These are phyloP conservation scores for Phytophthora citrophthora DNA, from an alignment of 352 stramenopile genomes.

Conservation along the genomic window DNA sequence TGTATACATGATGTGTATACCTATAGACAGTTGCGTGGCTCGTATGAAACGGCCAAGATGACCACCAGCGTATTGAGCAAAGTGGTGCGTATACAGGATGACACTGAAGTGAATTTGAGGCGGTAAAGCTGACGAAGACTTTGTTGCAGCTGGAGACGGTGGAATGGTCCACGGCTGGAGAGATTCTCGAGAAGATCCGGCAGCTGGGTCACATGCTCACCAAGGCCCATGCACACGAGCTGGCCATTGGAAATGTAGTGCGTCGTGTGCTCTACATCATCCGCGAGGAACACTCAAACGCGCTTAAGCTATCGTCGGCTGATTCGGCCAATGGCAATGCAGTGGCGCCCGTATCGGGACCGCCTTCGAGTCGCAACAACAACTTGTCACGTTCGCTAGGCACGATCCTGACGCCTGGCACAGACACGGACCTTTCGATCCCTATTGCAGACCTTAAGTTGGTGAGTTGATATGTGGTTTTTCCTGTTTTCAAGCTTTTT, in stretches of 20 bases:
- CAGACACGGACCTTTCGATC: slow-evolving; percentile 82
- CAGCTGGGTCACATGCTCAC: slow-evolving; percentile 84
- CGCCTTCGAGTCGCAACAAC: slow-evolving; percentile 53
- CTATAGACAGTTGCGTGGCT: slow-evolving; percentile 68
- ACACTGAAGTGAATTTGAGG: slow-evolving; percentile 8
- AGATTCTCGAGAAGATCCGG: slow-evolving; percentile 89
- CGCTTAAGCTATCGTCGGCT: slow-evolving; percentile 56
- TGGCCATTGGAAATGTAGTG: slow-evolving; percentile 91
- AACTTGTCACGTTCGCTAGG: slow-evolving; percentile 78
- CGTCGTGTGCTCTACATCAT: slow-evolving; percentile 91
- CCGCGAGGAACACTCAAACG: slow-evolving; percentile 85
- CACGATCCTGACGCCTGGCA: slow-evolving; percentile 82
- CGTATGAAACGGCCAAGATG: slow-evolving; percentile 84
- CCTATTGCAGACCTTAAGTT: slow-evolving; percentile 85
- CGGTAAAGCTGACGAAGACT: not conserved
- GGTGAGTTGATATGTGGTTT: slow-evolving; percentile 32
- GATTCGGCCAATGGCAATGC: slow-evolving; percentile 16
- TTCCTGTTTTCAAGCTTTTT: not conserved
- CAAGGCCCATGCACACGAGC: slow-evolving; percentile 79
- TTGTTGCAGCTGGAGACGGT: slow-evolving; percentile 70
- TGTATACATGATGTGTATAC: slow-evolving; percentile 3
- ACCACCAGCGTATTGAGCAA: slow-evolving; percentile 75
- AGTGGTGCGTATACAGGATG: slow-evolving; percentile 52
- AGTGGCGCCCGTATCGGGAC: slow-evolving; percentile 17
- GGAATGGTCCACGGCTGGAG: slow-evolving; percentile 76